Evolutionary conservation across 2,329 filamentous ascomycete genomes (phyloP).

Genomic region (Atkinsonella texensis): DNA sequence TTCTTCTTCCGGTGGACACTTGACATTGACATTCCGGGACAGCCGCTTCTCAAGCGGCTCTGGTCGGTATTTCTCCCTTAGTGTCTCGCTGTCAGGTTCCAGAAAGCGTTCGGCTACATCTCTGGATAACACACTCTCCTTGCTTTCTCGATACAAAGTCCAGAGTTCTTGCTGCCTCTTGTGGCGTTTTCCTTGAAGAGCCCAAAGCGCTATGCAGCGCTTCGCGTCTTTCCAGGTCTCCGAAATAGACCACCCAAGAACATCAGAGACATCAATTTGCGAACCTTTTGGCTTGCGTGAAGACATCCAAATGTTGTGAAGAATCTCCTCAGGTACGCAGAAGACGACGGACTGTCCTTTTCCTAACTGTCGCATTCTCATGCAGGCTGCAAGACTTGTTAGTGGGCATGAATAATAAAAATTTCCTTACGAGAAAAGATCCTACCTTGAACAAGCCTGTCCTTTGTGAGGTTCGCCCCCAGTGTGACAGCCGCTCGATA

Average conservation of each 20-base stretch:
- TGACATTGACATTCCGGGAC: background rate
- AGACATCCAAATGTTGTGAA: slow-evolving; percentile 31
- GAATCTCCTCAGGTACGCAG: slow-evolving; percentile 46
- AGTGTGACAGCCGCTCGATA: slow-evolving; percentile 58
- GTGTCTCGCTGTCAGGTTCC: background rate
- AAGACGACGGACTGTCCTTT: slow-evolving; percentile 54
- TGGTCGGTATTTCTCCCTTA: background rate
- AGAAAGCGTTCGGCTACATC: background rate
- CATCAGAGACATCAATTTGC: slow-evolving; percentile 36
- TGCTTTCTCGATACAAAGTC: background rate
- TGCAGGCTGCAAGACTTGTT: slow-evolving; percentile 38
- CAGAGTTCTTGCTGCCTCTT: background rate
- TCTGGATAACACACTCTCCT: background rate
- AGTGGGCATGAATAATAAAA: background rate
- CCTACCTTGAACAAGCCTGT: slow-evolving; percentile 55
- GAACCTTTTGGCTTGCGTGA: fast-evolving
- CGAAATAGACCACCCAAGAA: slow-evolving; percentile 46
- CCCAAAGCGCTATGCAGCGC: slow-evolving; percentile 12
- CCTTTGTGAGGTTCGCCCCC: slow-evolving; percentile 53
- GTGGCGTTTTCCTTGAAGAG: background rate
- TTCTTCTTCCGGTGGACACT: background rate
- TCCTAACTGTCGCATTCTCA: slow-evolving; percentile 59
- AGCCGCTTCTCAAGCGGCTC: background rate
- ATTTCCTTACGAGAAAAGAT: background rate
- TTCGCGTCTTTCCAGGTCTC: slow-evolving; percentile 42